Base-by-base conservation (phyloP, 805 yeast genomes). In the Candida golubevii region DNA sequence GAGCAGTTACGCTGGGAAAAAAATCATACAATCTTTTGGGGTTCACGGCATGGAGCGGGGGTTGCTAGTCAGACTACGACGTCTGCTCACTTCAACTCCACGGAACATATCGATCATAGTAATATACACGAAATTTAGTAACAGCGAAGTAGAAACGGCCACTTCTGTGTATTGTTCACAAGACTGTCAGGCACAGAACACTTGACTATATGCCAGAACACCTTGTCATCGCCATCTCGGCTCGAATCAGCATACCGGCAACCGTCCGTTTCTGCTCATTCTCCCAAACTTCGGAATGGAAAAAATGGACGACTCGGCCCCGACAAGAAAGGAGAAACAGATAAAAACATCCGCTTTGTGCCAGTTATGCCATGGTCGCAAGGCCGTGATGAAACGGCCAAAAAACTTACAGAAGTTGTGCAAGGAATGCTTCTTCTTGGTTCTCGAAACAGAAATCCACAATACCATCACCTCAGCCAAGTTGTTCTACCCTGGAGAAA, bases 361-460 rank as follows among this genome's bases (percentile, higher is more conserved):
- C 67, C 96, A 90, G 66, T 74, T 88, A 8, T 91, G 99, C 60
- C 83, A 80, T 53, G 73, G 77, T 30, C 75, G 91, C 43, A 86
- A 87, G 58, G 96, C 98, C 0, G 85, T 85, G 15, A 76, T 93
- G 73, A 85, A 82, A 57, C 75, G 99, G 50, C 99, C 99, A 8
- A 91, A 95, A 61, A 93, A 90, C 53, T 74, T 87, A 35, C 91
- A 85, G 64, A 88, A 86, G 58, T 73, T 93, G 12, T 93, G 99
- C 66, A 90, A 89, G 58, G 80, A 78, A 47, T 93, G 99, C 64
- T 93, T 93, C 62, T 91, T 75, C 61, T 75, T 79, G 47, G 95
- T 89, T 2, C 93, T 93, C 65, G 99, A 93, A 66, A 86, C 95
- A 0, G 99, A 93, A 61, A 86, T 93, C 50, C 99, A 93, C 69